Evolutionary conservation across 768 basidiomycete genomes (phyloP).

Genomic region (Lanmaoa pseudosensibilis): DNA sequence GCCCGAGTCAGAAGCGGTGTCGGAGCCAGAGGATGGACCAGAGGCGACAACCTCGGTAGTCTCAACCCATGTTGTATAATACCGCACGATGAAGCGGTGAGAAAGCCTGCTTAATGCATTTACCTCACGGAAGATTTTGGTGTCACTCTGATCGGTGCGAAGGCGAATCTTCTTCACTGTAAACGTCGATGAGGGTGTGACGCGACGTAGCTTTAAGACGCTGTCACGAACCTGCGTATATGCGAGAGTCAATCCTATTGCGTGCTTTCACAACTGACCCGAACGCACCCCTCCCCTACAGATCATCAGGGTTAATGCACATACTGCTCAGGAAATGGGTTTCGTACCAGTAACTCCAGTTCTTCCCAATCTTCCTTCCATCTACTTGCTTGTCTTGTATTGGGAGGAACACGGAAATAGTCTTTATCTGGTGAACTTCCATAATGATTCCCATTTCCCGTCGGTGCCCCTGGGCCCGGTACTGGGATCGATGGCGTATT

Average conservation of each 20-base stretch:
- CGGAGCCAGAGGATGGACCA: conserved; percentile 48
- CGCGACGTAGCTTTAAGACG: neutral
- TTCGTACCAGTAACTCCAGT: conserved; percentile 70
- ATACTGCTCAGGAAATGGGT: neutral
- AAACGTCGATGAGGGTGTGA: neutral
- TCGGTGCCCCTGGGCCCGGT: conserved; percentile 45
- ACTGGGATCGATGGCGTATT: conserved; percentile 22
- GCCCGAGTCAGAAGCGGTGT: conserved; percentile 37
- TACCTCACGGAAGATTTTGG: conserved; percentile 88
- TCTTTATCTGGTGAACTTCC: conserved; percentile 65
- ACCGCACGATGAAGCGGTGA: conserved; percentile 89
- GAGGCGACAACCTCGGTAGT: conserved; percentile 52
- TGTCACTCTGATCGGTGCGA: conserved; percentile 73
- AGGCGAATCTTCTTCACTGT: conserved; percentile 88
- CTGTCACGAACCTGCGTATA: conserved; percentile 66
- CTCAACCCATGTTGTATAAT: conserved; percentile 92
- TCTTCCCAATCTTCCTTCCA: conserved; percentile 97
- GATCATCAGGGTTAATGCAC: neutral
- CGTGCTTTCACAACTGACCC: conserved; percentile 94
- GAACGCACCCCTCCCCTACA: conserved; percentile 83
- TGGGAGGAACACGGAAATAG: conserved; percentile 46
- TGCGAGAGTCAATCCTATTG: conserved; percentile 82
- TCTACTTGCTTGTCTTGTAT: conserved; percentile 60
- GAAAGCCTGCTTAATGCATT: conserved; percentile 84
- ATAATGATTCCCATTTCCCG: conserved; percentile 38